A percentile compares a stretch with the other conserved stretches of the same genome.
These are phyloP conservation scores for Fusarium fujikuroi DNA, from an alignment of 2,329 filamentous ascomycete species.

Conservation along the genomic window DNA sequence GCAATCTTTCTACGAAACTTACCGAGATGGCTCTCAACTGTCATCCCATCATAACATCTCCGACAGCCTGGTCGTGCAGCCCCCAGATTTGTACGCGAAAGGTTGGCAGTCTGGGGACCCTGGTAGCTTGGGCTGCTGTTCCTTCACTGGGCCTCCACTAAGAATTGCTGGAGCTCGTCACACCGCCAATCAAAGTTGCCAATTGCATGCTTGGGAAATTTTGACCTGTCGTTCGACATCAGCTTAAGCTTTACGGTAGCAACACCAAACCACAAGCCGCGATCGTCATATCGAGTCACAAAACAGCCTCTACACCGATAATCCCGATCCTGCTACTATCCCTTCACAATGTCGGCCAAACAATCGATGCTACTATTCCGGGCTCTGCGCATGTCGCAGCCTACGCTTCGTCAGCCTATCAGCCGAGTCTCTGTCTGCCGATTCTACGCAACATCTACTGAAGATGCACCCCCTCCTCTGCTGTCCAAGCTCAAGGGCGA, in stretches of 20 bases:
- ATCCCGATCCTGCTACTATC: not conserved
- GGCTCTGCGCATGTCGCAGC: slow-evolving; percentile 39
- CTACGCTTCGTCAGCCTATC: slow-evolving; percentile 26
- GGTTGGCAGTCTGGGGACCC: slow-evolving; percentile 16
- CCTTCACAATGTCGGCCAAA: slow-evolving; percentile 39
- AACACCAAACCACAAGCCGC: slow-evolving; percentile 6
- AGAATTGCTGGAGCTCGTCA: slow-evolving; percentile 14
- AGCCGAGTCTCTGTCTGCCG: slow-evolving; percentile 34
- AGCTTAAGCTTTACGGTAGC: slow-evolving; percentile 17
- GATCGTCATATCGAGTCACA: slow-evolving; percentile 22
- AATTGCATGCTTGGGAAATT: slow-evolving; percentile 42
- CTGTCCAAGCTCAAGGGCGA: slow-evolving; percentile 67
- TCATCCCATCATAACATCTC: not conserved
- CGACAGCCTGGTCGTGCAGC: slow-evolving; percentile 9
- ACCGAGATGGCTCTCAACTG: not conserved
- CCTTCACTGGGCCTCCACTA: not conserved
- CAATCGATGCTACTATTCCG: slow-evolving; percentile 39
- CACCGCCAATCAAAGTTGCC: slow-evolving; percentile 34
- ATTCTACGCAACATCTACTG: slow-evolving; percentile 49
- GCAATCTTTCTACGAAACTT: not conserved
- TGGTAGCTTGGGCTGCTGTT: slow-evolving; percentile 7
- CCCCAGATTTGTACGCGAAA: slow-evolving; percentile 1
- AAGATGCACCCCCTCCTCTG: slow-evolving; percentile 57
- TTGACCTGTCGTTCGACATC: slow-evolving; percentile 32
- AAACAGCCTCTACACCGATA: not conserved